phyloP scores from a whole-genome alignment of 371 early-diverging fungal species.

The Lichtheimia ramosa region DNA sequence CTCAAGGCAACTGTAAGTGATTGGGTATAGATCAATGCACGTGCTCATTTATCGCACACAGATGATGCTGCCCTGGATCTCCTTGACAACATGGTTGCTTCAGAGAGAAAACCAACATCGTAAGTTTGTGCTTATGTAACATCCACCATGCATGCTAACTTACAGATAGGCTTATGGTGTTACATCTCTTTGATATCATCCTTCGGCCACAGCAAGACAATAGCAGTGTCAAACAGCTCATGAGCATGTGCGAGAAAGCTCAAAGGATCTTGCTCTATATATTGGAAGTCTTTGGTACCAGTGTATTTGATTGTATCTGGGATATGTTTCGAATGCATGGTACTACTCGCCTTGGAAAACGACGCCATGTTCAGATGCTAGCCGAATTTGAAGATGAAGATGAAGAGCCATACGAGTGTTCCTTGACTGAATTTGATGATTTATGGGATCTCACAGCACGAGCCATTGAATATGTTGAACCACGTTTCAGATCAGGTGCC shows the following conservation, averaged over 20 bases:
- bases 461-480: constrained; percentile 7
- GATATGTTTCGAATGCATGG: constrained; percentile 5
- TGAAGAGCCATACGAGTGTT: constrained; percentile 11
- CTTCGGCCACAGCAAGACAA: background rate
- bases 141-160: too few relatives aligned
- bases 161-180: background rate
- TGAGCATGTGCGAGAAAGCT: constrained; percentile 6
- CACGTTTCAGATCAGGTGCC: background rate
- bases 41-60: constrained; percentile 1
- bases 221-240: background rate
- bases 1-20: constrained; percentile 16
- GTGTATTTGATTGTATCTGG: constrained; percentile 7
- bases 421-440: constrained; percentile 18
- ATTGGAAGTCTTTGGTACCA: constrained; percentile 15
- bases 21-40: too few relatives aligned
- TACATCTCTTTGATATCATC: constrained; percentile 9
- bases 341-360: constrained; percentile 1
- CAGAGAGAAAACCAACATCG: constrained; percentile 14
- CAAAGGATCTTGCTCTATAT: constrained; percentile 11
- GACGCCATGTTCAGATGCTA: background rate
- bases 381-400: constrained; percentile 12
- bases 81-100: constrained; percentile 3
- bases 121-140: background rate
- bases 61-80: constrained; percentile 23
- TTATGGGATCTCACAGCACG: constrained; percentile 13